Evolutionary conservation across 331 rosid species (phyloP), one percentile per base, ranked within the genome.

Genomic region (Malus hybrid): DNA sequence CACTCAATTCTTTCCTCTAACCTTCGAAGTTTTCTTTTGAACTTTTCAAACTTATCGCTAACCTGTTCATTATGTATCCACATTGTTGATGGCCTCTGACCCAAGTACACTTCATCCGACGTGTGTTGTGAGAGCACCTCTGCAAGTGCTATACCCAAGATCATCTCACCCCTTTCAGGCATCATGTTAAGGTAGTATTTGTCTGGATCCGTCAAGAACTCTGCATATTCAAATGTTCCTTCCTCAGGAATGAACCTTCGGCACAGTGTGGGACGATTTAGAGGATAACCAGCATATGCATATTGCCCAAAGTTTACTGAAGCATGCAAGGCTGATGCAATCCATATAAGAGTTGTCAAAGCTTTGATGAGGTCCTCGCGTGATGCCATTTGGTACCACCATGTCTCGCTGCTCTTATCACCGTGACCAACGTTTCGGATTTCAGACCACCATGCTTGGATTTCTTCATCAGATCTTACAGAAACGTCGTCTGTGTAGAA

Each of bases 371-470:
- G 91, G 85, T 79, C 71, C 71, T 88, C 66, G 50, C 76, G 71
- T 18, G 82, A 80, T 56, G 79, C 83, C 85, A 92, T 74, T 75
- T 80, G 69, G 39, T 76, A 66, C 96, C 92, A 90, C 88, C 90
- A 80, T 10, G 72, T 54, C 48, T 87, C 86, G 4, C 54, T 36
- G 27, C 77, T 55, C 77, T 84, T 90, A 71, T 92, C 96, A 3
- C 86, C 82, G 1, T 92, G 96, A 60, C 96, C 91, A 1, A 84
- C 76, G 65, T 81, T 62, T 84, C 28, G 77, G 52, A 92, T 87
- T 78, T 92, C 96, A 5, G 80, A 63, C 96, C 96, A 87, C 97
- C 97, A 92, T 28, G 88, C 76, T 74, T 90, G 93, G 78, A 90
- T 84, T 71, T 90, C 96, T 32, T 69, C 69, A 71, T 92, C 96